These are phyloP conservation scores for Urochloa ruziziensis DNA, from an alignment of 176 grass and related monocot species.

Conservation along the genomic window DNA sequence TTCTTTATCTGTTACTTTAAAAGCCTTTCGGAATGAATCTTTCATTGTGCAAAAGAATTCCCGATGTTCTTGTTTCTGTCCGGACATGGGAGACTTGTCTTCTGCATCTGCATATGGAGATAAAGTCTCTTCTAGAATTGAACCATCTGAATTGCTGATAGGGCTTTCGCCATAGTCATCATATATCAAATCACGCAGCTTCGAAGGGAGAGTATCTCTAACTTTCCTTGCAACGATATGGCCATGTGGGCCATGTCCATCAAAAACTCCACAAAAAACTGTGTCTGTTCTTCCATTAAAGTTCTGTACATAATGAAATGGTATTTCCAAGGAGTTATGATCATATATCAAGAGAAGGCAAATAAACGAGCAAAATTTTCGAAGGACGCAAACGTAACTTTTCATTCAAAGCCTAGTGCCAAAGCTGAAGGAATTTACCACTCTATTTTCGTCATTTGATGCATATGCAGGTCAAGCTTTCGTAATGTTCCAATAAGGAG, in stretches of 20 bases:
- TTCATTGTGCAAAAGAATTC: constrained; percentile 59
- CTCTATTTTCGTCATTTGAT: not conserved
- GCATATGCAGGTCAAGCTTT: not conserved
- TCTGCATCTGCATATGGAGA: constrained; percentile 41
- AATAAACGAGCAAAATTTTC: not conserved
- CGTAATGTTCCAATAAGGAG: not conserved
- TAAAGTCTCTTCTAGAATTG: constrained; percentile 52
- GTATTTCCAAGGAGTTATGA: not conserved
- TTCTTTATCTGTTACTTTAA: constrained; percentile 76
- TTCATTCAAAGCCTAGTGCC: not conserved
- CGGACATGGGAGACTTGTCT: constrained; percentile 28
- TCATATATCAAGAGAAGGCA: not conserved
- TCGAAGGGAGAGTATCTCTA: constrained; percentile 76
- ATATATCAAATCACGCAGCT: constrained; percentile 55
- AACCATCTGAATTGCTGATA: constrained; percentile 49
- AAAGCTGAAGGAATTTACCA: not conserved
- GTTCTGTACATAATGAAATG: constrained; percentile 32
- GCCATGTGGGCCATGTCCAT: constrained; percentile 89
- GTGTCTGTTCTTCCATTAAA: constrained; percentile 66
- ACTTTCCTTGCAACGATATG: constrained; percentile 86
- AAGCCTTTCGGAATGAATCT: constrained; percentile 69
- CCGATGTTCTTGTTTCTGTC: constrained; percentile 37
- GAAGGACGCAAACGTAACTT: not conserved
- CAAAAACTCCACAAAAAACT: constrained; percentile 92
- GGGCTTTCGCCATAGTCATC: constrained; percentile 48